Evolutionary conservation across 345 rosid genomes (phyloP), one percentile per base, ranked within the genome.

Genomic region (Pistacia vera): DNA sequence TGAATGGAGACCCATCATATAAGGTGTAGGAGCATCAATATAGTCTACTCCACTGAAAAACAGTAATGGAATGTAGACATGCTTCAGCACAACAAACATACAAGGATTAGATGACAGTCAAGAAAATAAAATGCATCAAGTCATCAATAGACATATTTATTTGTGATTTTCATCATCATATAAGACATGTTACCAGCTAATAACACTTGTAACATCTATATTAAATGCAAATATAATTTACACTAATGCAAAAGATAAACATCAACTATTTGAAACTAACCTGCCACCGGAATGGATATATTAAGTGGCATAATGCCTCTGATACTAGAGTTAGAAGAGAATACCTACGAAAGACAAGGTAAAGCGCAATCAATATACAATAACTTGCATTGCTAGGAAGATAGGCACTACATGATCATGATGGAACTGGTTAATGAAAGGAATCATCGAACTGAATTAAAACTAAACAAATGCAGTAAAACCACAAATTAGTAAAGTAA

Each of bases 31-130:
- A 75, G 98, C 99, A 79, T 96, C 99, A 84, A 96, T 94, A 82
- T 97, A 94, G 88, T 97, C 98, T 22, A 94, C 99, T 90, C 99
- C 99, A 92, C 97, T 94, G 91, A 92, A 97, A 92, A 97, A 97
- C 80, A 97, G 97, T 81, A 92, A 91, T 64, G 99, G 99, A 90
- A 94, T 97, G 96, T 97, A 91, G 89, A 94, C 99, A 80, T 97
- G 99, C 99, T 97, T 88, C 97, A 87, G 85, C 81, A 85, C 82
- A 85, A 85, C 81, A 90, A 93, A 77, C 80, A 89, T 81, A 73
- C 75, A 86, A 82, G 62, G 66, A 88, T 88, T 84, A 92, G 91
- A 81, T 75, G 55, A 74, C 57, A 61, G 73, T 38, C 33, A 25
- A 59, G 17, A 1, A 51, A 67, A 75, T 18, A 74, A 77, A 25